Evolutionary conservation across 1,284 basidiomycete species (phyloP).

Genomic region (Ustilago loliicola): DNA sequence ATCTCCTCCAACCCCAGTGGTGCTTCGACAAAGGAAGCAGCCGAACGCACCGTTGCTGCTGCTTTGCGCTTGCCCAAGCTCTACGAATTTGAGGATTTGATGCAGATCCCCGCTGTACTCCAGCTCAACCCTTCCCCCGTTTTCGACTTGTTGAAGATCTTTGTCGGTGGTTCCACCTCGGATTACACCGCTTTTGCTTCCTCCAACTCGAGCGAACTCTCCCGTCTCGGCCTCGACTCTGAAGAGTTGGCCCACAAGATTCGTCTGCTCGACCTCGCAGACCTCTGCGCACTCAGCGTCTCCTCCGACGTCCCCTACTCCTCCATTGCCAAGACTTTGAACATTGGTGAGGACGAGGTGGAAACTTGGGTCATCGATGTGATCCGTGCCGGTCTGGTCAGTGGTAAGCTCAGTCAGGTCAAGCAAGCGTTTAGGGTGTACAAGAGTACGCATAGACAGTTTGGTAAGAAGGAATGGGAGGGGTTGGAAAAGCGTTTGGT

Average conservation of each 20-base stretch:
- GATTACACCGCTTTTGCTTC: conserved; percentile 55
- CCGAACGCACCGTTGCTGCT: conserved; percentile 60
- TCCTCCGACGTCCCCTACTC: conserved; percentile 64
- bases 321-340: conserved; percentile 55
- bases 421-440: conserved; percentile 66
- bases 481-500: conserved; percentile 59
- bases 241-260: conserved; percentile 63
- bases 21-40: conserved; percentile 33
- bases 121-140: conserved; percentile 51
- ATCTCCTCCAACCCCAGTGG: conserved; percentile 41
- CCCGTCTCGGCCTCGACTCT: conserved; percentile 43
- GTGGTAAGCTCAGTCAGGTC: conserved; percentile 67
- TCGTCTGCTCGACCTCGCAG: conserved; percentile 66
- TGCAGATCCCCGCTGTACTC: conserved; percentile 56
- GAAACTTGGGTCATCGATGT: conserved; percentile 70
- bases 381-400: conserved; percentile 67
- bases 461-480: conserved; percentile 66
- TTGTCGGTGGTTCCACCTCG: conserved; percentile 54
- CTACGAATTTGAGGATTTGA: conserved; percentile 66
- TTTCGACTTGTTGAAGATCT: conserved; percentile 63
- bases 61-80: conserved; percentile 64
- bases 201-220: conserved; percentile 28
- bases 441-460: conserved; percentile 62
- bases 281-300: conserved; percentile 61
- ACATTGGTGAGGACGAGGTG: conserved; percentile 58